phyloP scores from a whole-genome alignment of 2,329 filamentous ascomycete genomes.

The Magnaporthiopsis incrustans region DNA sequence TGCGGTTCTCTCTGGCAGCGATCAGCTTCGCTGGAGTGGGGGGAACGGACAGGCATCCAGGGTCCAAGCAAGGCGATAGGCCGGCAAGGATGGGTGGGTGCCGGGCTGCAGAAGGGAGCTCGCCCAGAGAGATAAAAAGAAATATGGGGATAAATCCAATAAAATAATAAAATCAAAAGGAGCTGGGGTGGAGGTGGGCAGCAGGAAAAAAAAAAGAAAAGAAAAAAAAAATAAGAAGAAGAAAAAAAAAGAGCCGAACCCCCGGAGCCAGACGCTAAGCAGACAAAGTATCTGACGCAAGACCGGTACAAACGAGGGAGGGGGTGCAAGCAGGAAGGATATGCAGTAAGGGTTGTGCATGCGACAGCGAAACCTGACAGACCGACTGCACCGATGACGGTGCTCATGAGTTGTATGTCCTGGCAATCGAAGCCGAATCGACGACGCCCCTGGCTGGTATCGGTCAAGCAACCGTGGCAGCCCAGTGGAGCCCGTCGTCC shows the following conservation, averaged over 20 bases:
- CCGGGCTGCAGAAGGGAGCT: neutral
- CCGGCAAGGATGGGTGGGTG: neutral
- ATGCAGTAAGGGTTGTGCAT: neutral
- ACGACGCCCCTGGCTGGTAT: conserved; percentile 2
- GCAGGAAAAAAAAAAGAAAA: neutral
- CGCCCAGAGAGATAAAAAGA: neutral
- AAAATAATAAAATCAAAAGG: neutral
- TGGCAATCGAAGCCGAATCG: conserved; percentile 8
- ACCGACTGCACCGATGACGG: neutral
- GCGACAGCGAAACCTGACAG: neutral
- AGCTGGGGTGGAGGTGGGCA: neutral
- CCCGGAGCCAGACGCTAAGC: neutral
- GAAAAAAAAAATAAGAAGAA: neutral
- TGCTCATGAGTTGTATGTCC: neutral
- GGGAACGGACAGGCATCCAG: neutral
- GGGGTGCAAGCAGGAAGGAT: conserved; percentile 4
- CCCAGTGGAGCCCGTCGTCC: neutral
- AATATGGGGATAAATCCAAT: neutral
- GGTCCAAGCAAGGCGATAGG: neutral
- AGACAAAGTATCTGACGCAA: neutral
- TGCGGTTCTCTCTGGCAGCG: neutral
- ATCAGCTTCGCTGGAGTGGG: neutral
- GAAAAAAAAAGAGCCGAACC: neutral
- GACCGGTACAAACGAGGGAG: neutral
- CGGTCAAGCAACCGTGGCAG: neutral